Percentiles rank a stretch among this genome's conserved stretches.
Conservation (phyloP, 2,329 filamentous ascomycete species). For the Elsinoe ampelina region DNA sequence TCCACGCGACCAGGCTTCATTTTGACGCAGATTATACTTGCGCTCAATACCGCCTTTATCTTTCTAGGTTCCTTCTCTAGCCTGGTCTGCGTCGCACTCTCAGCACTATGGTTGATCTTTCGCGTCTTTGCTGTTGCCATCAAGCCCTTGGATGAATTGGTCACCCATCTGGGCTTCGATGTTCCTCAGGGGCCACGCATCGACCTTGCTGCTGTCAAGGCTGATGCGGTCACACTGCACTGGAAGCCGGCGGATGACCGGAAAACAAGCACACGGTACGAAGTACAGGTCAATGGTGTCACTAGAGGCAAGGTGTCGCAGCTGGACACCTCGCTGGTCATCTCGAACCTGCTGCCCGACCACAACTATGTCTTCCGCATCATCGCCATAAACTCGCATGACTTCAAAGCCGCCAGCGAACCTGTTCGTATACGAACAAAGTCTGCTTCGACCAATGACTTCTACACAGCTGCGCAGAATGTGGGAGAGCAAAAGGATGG, state of each 20-base stretch:
- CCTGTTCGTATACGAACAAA: slow-evolving; percentile 74
- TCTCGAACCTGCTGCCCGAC: slow-evolving; percentile 75
- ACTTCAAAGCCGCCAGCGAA: slow-evolving; percentile 82
- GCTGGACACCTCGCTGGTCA: slow-evolving; percentile 78
- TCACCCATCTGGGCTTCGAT: slow-evolving; percentile 84
- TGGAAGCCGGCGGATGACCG: slow-evolving; percentile 54
- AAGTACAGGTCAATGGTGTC: slow-evolving; percentile 80
- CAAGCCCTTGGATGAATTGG: slow-evolving; percentile 83
- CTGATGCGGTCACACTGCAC: slow-evolving; percentile 78
- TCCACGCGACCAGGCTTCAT: slow-evolving; percentile 9
- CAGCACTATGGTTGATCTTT: slow-evolving; percentile 55
- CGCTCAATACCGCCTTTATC: background rate
- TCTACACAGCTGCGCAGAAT: slow-evolving; percentile 32
- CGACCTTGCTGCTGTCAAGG: slow-evolving; percentile 78
- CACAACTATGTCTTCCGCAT: slow-evolving; percentile 92
- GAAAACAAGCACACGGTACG: slow-evolving; percentile 69
- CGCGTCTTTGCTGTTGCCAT: slow-evolving; percentile 81
- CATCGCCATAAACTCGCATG: slow-evolving; percentile 80
- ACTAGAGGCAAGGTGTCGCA: slow-evolving; percentile 75
- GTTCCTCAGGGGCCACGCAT: slow-evolving; percentile 84
- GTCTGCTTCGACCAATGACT: slow-evolving; percentile 34
- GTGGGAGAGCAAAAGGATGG: slow-evolving; percentile 40
- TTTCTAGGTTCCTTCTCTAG: slow-evolving; percentile 8
- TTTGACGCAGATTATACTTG: slow-evolving; percentile 7
- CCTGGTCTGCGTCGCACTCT: slow-evolving; percentile 28